Evolutionary conservation across 164 flowering plant species (phyloP).

Genomic region (Annona squamosa): DNA sequence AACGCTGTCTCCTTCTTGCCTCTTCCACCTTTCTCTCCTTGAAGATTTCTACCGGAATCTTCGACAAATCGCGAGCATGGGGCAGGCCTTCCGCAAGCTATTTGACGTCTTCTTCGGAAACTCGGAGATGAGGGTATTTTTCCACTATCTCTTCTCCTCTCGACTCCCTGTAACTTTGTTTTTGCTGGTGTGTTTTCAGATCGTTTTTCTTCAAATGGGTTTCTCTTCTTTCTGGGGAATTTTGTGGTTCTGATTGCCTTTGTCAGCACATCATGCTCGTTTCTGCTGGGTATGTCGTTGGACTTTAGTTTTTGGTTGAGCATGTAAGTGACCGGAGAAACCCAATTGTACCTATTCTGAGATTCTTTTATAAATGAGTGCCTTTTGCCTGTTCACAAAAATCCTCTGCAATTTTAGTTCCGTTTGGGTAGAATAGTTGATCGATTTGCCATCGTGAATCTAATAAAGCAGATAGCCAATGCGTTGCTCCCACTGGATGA

Average conservation of each 20-base stretch:
- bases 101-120: conserved; percentile 81
- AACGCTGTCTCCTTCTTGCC: neutral
- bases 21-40: neutral
- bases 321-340: neutral
- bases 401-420: no score
- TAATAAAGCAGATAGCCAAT: no score
- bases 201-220: neutral
- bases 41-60: neutral
- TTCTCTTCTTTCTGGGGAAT: neutral
- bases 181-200: neutral
- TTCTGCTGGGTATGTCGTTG: neutral
- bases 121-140: conserved; percentile 66
- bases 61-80: conserved; percentile 34
- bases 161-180: neutral
- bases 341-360: neutral
- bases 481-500: no score
- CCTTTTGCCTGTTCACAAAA: no score
- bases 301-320: neutral
- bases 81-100: conserved; percentile 80
- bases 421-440: no score
- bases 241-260: neutral
- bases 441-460: no score
- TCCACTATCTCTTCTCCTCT: neutral
- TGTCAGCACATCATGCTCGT: neutral
- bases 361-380: neutral